phyloP scores from a whole-genome alignment of 1,284 basidiomycete genomes.

The Papiliotrema nemorosa region DNA sequence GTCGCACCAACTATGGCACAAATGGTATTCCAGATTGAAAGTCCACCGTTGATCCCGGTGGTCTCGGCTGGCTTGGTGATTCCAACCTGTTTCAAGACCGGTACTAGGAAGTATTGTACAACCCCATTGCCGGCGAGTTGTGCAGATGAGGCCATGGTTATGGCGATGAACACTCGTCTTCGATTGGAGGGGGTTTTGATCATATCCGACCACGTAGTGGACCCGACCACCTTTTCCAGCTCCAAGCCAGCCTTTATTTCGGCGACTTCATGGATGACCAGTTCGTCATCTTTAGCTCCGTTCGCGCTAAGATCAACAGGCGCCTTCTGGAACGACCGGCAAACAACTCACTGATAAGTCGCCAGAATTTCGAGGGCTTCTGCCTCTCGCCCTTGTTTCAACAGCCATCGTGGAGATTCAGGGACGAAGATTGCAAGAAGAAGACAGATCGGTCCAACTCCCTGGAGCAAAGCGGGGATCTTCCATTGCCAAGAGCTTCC shows the following conservation, averaged over 20 bases:
- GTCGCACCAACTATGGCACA: conserved; percentile 33
- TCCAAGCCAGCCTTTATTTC: conserved; percentile 48
- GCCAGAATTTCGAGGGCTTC: conserved; percentile 3
- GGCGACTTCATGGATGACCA: conserved; percentile 45
- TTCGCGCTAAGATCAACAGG: conserved; percentile 39
- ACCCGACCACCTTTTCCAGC: conserved; percentile 33
- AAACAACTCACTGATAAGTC: conserved; percentile 53
- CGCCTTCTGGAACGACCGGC: no score
- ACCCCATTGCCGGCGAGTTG: conserved; percentile 22
- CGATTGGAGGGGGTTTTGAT: conserved; percentile 16
- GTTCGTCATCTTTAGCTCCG: conserved; percentile 37
- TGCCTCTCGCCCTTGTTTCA: conserved; percentile 5
- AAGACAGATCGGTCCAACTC: conserved; percentile 54
- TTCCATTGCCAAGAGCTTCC: conserved; percentile 8
- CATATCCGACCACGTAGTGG: conserved; percentile 13
- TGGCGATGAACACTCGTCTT: conserved; percentile 24
- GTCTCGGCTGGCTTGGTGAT: not conserved
- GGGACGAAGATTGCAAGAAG: conserved; percentile 7
- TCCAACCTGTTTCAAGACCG: not conserved
- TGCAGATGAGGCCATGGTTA: conserved; percentile 35
- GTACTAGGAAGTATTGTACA: conserved; percentile 2
- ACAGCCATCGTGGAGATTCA: conserved; percentile 12
- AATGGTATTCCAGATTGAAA: conserved; percentile 2
- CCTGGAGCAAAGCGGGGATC: conserved; percentile 53
- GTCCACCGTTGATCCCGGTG: not conserved